phyloP scores from a whole-genome alignment of 768 basidiomycete species.

The Leccinellum rugosiceps region DNA sequence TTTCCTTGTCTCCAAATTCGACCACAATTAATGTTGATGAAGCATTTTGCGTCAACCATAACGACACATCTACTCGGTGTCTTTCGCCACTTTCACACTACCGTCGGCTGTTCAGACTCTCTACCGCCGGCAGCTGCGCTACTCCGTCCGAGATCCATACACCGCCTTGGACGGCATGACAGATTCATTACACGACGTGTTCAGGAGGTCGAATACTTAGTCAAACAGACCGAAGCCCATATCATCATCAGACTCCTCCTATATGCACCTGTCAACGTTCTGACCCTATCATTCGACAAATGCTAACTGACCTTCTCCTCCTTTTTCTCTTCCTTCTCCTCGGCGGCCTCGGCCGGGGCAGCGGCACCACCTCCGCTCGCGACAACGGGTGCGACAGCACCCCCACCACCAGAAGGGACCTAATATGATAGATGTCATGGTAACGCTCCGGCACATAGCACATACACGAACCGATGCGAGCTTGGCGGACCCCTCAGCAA shows the following conservation, averaged over 20 bases:
- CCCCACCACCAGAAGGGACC: slow-evolving; percentile 93
- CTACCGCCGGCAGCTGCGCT: slow-evolving; percentile 16
- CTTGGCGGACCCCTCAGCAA: slow-evolving; percentile 88
- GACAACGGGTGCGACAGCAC: slow-evolving; percentile 50
- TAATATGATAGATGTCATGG: slow-evolving; percentile 23
- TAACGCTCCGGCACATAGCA: background rate
- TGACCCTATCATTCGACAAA: background rate
- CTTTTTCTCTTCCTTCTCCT: slow-evolving; percentile 87
- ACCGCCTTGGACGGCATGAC: background rate
- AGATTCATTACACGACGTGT: background rate
- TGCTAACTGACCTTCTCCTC: slow-evolving; percentile 67
- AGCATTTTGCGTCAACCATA: background rate
- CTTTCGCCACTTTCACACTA: slow-evolving; percentile 13
- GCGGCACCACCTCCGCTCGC: slow-evolving; percentile 45
- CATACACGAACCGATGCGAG: slow-evolving; percentile 78
- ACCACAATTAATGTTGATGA: background rate
- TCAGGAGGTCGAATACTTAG: slow-evolving; percentile 40
- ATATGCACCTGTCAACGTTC: slow-evolving; percentile 8
- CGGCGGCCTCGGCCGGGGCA: slow-evolving; percentile 57
- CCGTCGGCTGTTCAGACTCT: slow-evolving; percentile 24
- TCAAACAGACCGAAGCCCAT: slow-evolving; percentile 99
- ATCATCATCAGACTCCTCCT: slow-evolving; percentile 97
- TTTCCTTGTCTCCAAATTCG: background rate
- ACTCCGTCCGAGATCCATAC: background rate
- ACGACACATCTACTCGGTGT: slow-evolving; percentile 19